phyloP scores from a whole-genome alignment of 2,329 filamentous ascomycete genomes.

The Fusarium veterinarium region DNA sequence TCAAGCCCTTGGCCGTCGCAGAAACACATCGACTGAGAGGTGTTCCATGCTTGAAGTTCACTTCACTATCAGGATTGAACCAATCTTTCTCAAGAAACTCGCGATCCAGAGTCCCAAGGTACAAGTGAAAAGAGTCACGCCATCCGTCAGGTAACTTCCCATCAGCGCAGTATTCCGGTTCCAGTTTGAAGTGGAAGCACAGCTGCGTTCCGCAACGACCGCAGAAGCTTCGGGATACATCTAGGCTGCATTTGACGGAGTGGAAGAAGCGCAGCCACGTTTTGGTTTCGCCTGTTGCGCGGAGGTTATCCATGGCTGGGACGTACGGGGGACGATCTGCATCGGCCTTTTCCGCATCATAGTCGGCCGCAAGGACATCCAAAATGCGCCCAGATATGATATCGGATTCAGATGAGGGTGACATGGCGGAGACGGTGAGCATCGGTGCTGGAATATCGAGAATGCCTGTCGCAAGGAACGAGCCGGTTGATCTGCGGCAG shows the following conservation, averaged over 20 bases:
- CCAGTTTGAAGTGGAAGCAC: constrained; percentile 34
- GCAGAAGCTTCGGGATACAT: constrained; percentile 42
- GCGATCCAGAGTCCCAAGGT: constrained; percentile 36
- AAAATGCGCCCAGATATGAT: rapidly evolving
- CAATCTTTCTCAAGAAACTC: constrained; percentile 36
- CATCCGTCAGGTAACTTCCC: constrained; percentile 30
- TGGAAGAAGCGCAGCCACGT: constrained; percentile 32
- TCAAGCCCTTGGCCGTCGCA: constrained; percentile 28
- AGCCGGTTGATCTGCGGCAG: not conserved
- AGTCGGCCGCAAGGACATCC: not conserved
- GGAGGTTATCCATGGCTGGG: not conserved
- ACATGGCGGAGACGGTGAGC: not conserved
- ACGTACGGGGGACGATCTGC: not conserved
- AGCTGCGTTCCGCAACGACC: constrained; percentile 41
- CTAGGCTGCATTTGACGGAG: constrained; percentile 8
- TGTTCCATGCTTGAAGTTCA: constrained; percentile 26
- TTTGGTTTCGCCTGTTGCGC: not conserved
- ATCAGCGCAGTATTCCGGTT: constrained; percentile 18
- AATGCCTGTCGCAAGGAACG: not conserved
- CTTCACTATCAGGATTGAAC: constrained; percentile 28
- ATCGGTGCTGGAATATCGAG: too few relatives aligned
- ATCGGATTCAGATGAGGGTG: not conserved
- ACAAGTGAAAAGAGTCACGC: constrained; percentile 35
- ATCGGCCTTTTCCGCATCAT: not conserved
- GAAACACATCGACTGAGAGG: constrained; percentile 37